These are phyloP conservation scores for Crotalaria pallida DNA, from an alignment of 306 rosid species.

Conservation along the genomic window DNA sequence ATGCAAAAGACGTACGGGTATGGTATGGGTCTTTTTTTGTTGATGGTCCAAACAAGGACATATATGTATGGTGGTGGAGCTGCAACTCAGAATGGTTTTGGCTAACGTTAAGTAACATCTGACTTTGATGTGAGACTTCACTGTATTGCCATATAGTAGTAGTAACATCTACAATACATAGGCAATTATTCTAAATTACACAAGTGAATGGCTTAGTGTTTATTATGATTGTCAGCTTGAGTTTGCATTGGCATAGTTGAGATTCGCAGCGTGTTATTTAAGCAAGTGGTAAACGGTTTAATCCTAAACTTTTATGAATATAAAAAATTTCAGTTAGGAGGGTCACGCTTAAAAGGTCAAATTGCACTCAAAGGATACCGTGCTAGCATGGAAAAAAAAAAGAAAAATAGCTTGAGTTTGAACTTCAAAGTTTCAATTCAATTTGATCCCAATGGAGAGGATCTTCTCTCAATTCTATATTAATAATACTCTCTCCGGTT, in stretches of 20 bases:
- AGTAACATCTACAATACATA: background rate
- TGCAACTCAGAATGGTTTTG: background rate
- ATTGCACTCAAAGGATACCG: no score
- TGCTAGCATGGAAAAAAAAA: no score
- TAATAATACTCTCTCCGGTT: no score
- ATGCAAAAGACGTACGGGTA: background rate
- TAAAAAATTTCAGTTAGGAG: no score
- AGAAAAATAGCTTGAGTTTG: background rate
- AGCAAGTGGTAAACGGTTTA: no score
- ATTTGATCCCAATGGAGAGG: no score
- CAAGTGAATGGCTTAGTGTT: background rate
- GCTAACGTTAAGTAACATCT: constrained; percentile 26
- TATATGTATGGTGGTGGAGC: background rate
- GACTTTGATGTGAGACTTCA: constrained; percentile 28
- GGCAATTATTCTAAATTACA: background rate
- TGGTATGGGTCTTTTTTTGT: background rate
- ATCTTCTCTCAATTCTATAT: no score
- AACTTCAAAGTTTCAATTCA: background rate
- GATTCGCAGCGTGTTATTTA: no score
- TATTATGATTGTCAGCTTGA: background rate
- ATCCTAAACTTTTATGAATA: no score
- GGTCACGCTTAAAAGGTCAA: no score
- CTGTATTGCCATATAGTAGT: background rate
- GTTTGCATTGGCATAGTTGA: no score
- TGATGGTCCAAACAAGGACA: constrained; percentile 17